These are phyloP conservation scores for Cryptococcus wingfieldii DNA, from an alignment of 1,284 basidiomycete species.

Conservation along the genomic window DNA sequence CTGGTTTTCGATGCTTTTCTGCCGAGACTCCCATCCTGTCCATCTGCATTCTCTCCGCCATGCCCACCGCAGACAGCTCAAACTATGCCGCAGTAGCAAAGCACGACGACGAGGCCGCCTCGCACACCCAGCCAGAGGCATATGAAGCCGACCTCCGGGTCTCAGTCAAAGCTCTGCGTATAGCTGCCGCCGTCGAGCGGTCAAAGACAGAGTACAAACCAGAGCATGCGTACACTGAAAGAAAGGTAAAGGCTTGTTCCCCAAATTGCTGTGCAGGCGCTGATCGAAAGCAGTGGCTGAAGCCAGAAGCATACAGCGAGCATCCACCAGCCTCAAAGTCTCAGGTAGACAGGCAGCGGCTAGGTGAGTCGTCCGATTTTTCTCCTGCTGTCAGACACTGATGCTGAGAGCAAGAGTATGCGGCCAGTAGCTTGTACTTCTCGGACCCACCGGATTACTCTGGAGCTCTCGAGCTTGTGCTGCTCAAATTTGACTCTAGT, in stretches of 20 bases:
- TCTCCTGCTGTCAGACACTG: not conserved
- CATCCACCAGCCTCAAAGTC: not conserved
- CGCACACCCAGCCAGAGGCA: not conserved
- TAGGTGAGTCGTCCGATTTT: conserved; percentile 7
- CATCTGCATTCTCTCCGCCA: not conserved
- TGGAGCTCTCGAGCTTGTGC: conserved; percentile 14
- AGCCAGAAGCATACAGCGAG: conserved; percentile 1
- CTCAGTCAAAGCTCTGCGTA: conserved; percentile 24
- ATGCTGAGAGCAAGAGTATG: not conserved
- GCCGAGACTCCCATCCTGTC: too few relatives aligned
- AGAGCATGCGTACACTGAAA: conserved; percentile 42
- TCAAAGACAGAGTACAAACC: conserved; percentile 38
- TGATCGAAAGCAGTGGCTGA: conserved; percentile 11
- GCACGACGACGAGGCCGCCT: conserved; percentile 8
- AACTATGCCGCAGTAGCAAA: conserved; percentile 19
- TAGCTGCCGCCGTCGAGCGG: conserved; percentile 37
- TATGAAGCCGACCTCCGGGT: conserved; percentile 8
- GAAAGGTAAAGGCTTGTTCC: conserved; percentile 22
- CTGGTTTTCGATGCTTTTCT: too few relatives aligned
- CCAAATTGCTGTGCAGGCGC: not conserved
- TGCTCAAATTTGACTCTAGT: conserved; percentile 9
- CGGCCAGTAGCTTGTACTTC: conserved; percentile 21
- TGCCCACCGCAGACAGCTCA: conserved; percentile 7
- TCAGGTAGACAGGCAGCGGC: conserved; percentile 26
- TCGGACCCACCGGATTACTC: conserved; percentile 14